Evolutionary conservation across 257 asterid species (phyloP).

Genomic region (Solanum microdontum): DNA sequence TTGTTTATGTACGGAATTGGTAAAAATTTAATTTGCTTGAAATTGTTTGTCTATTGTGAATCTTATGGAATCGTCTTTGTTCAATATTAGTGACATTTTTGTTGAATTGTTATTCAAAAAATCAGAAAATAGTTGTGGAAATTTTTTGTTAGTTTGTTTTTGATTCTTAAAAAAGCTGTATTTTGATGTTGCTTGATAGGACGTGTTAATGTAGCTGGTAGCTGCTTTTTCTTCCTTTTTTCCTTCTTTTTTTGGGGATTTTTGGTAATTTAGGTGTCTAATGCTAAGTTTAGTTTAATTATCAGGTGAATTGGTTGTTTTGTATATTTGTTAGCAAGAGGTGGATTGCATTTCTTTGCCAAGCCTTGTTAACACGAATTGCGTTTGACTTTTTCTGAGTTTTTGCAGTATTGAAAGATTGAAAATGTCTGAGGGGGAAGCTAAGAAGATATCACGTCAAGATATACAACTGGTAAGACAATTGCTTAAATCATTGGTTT

Average conservation of each 20-base stretch:
- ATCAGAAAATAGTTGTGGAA: not conserved
- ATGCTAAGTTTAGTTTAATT: not conserved
- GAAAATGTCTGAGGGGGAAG: slow-evolving; percentile 57
- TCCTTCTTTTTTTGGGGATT: not conserved
- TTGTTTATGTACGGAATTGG: not conserved
- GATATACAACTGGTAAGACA: slow-evolving; percentile 75
- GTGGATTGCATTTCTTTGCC: not conserved
- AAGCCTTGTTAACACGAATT: not conserved
- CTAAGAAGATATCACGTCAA: slow-evolving; percentile 44
- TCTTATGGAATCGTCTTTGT: not conserved
- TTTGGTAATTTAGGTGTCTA: not conserved
- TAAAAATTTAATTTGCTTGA: not conserved
- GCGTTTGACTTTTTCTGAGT: not conserved
- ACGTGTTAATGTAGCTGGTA: not conserved
- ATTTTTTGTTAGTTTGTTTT: not conserved
- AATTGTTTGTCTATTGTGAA: not conserved
- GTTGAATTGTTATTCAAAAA: not conserved
- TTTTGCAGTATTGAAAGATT: not conserved
- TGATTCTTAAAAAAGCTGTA: not conserved
- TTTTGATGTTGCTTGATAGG: not conserved
- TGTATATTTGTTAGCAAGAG: not conserved
- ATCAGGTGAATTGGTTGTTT: not conserved
- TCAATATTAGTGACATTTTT: not conserved
- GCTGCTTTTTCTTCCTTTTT: not conserved
- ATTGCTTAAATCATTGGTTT: not conserved